Evolutionary conservation across 1,284 basidiomycete genomes (phyloP), one percentile per base, ranked within the genome.

Genomic region (Trichosporon coremiiforme): DNA sequence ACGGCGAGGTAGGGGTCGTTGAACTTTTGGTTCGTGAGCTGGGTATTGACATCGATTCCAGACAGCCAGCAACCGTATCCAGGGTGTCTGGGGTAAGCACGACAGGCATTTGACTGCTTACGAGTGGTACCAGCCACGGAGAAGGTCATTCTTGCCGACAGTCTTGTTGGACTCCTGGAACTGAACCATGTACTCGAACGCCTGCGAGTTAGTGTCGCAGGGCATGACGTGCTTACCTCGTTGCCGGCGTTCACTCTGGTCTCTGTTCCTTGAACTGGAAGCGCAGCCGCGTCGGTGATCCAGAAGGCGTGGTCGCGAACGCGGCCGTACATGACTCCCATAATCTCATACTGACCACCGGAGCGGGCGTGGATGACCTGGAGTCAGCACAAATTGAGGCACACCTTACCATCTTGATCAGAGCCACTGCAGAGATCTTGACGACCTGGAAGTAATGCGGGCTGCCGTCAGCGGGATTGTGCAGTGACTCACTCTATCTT

Each of bases 251-350:
- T 99, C 53, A 99, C 96, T 68, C 96, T 89, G 63, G 97, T 99
- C 84, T 99, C 96, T 0, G 97, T 99, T n/a, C 96, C 96, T 82
- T 98, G 93, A 0, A 99, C 97, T 0, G 96, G 96, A 2, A 99
- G 86, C 2, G 97, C 95, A 74, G 98, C 98, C 3, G 93, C 93
- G 83, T 99, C 97, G 88, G 97, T 91, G 76, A 99, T 90, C 69
- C 98, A 92, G 69, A 98, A 88, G 0, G 93, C 88, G 71, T 88
- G 88, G 8, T 91, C 93, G 57, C 95, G 87, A 25, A 98, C 90
- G 84, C 97, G 97, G 65, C 96, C 96, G 83, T 98, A 94, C 95
- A 99, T 97, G 60, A 98, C 87, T 9, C 97, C 97, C 97, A 99
- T 99, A 79, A 99, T 97, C 85, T 99, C 96, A 85, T 98, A 94